Conservation (phyloP, 2,329 filamentous ascomycete genomes). For the Diaporthe aspalathi region DNA sequence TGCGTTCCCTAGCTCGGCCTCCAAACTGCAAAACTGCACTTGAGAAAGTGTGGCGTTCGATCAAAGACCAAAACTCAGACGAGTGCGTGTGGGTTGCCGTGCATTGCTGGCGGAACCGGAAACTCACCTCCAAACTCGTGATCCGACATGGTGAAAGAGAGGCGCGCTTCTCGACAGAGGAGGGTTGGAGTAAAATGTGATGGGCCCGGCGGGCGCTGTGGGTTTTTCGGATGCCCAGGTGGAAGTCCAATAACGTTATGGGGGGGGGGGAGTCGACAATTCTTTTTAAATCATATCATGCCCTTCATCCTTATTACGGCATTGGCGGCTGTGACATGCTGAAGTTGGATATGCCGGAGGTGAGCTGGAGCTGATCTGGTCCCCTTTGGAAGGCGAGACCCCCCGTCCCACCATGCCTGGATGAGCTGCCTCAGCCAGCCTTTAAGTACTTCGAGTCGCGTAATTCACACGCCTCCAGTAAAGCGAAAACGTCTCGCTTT, state of each 20-base stretch:
- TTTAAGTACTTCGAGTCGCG: conserved; percentile 41
- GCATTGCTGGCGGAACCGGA: neutral
- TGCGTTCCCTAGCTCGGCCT: neutral
- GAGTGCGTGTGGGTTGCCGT: neutral
- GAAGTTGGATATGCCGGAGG: neutral
- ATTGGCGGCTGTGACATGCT: conserved; percentile 32
- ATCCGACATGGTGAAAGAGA: conserved; percentile 66
- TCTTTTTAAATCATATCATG: conserved; percentile 23
- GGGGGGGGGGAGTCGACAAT: neutral
- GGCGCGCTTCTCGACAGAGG: neutral
- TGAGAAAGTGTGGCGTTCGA: neutral
- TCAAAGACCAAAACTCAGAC: neutral
- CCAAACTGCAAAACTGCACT: too few relatives aligned
- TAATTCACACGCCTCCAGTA: conserved; percentile 20
- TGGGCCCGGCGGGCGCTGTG: neutral
- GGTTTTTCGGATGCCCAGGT: neutral
- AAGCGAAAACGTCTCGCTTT: conserved; percentile 28
- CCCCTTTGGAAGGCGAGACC: conserved; percentile 27
- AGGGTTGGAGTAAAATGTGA: neutral
- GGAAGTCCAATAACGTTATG: neutral
- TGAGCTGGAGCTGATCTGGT: conserved; percentile 5
- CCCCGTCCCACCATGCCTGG: conserved; percentile 16
- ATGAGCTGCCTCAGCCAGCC: conserved; percentile 30
- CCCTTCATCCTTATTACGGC: conserved; percentile 34
- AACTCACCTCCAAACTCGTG: conserved; percentile 73